Evolutionary conservation across 768 basidiomycete species (phyloP), one percentile per base, ranked within the genome.

Genomic region (Mycena floridula): DNA sequence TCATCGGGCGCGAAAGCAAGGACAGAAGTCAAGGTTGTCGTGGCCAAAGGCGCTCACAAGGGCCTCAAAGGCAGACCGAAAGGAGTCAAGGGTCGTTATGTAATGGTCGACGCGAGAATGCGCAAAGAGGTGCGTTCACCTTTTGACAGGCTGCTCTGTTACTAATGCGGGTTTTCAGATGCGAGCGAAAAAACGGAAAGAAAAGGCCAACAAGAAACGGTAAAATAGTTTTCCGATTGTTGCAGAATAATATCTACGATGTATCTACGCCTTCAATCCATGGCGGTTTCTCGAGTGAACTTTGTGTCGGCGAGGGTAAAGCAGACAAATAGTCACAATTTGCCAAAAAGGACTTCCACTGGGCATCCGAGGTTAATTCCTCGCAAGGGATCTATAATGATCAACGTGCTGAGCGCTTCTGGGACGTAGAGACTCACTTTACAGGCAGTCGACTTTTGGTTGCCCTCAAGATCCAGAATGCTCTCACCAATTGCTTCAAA

Each of bases 91-190:
- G 96, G 95, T 25, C 78, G 88, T 39, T 98, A 96, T 64, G 70
- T 82, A 28, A 96, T 96, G 90, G 91, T 95, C 1, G 94, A 96
- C 64, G 68, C 90, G 4, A 73, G 94, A 52, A 92, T 93, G 86
- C 89, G 77, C 64, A 96, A 94, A 77, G 89, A 92, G 78, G 89
- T 87, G 35, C 26, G 75, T 61, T 37, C 23, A 7, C 4, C 7
- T 50, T 37, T 32, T 36, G 5, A 39, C 9, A 39, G 13, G 13
- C 2, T 13, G 23, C 38, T 13, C 23, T 11, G 38, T 39, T 39
- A 22, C n/a, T 22, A 16, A 22, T 16, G 13, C 42, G 20, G 20
- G 43, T 28, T 47, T 26, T 39, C 53, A 95, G 89, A 64, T 88
- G n/a, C 81, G 89, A 24, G 90, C 89, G 3, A 75, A 79, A 61